phyloP scores from a whole-genome alignment of 345 rosid genomes.

The Euphorbia tirucalli region DNA sequence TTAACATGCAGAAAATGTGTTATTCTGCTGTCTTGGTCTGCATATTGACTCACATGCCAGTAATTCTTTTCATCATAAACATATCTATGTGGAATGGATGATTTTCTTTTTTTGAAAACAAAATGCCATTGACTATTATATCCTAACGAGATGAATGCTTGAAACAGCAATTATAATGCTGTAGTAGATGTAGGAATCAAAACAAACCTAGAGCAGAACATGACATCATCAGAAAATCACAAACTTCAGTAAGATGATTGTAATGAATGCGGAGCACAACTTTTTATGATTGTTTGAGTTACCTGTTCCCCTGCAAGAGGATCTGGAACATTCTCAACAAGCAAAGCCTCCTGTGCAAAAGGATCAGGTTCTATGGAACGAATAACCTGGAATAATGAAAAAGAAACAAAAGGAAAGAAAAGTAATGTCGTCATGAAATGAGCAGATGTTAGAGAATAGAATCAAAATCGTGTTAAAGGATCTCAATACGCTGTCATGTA shows the following conservation, averaged over 20 bases:
- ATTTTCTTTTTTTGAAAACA: too few relatives aligned
- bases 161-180: background rate
- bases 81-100: background rate
- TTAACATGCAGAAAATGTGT: too few relatives aligned
- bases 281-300: constrained; percentile 11
- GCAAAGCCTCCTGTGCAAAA: constrained; percentile 60
- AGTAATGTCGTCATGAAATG: background rate
- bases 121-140: too few relatives aligned
- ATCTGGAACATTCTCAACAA: constrained; percentile 79
- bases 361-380: constrained; percentile 61
- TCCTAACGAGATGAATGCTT: background rate
- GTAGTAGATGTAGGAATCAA: background rate
- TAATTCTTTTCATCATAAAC: background rate
- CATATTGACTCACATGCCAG: background rate
- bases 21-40: background rate
- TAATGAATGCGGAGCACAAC: background rate
- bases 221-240: background rate
- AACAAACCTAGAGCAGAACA: background rate
- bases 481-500: background rate
- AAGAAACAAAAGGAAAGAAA: constrained; percentile 2
- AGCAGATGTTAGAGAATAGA: background rate
- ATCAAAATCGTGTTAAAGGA: background rate
- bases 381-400: constrained; percentile 47
- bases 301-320: constrained; percentile 96
- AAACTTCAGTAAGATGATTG: background rate